phyloP scores from a whole-genome alignment of 2,329 filamentous ascomycete genomes.

The Pyrenophora teres region DNA sequence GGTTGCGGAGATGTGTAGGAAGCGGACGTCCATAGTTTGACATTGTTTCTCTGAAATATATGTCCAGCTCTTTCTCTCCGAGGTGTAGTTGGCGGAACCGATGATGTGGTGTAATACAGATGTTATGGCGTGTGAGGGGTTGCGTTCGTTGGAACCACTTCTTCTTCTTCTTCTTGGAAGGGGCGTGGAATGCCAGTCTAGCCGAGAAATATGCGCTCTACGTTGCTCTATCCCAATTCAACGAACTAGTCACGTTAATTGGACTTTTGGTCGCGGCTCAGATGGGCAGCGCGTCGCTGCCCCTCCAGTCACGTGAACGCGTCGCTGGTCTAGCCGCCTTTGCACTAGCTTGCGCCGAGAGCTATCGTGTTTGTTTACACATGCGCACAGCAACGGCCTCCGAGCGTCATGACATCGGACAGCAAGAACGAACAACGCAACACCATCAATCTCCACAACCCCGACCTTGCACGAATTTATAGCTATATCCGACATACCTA shows the following conservation, averaged over 20 bases:
- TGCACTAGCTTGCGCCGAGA: neutral
- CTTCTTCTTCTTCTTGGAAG: neutral
- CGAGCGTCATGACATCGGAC: conserved; percentile 12
- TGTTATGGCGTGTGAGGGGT: neutral
- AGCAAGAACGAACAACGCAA: conserved; percentile 31
- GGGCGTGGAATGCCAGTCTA: neutral
- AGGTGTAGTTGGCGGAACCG: neutral
- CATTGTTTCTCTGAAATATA: conserved; percentile 25
- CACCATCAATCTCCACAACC: conserved; percentile 12
- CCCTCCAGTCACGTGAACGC: conserved; percentile 32
- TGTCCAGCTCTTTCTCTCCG: neutral
- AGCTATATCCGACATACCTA: conserved; percentile 43
- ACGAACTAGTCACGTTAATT: too few species aligned
- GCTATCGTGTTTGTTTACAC: too few species aligned
- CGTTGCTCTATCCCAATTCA: too few species aligned
- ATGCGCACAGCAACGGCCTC: too few species aligned
- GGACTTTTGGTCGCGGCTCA: neutral
- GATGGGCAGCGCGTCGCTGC: conserved; percentile 20
- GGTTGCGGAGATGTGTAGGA: conserved; percentile 67
- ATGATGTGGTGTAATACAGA: neutral
- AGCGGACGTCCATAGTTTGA: conserved; percentile 53
- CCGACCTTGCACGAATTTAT: conserved; percentile 24
- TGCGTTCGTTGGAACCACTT: neutral
- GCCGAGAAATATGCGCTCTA: neutral
- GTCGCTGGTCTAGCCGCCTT: conserved; percentile 8